Base-by-base conservation (phyloP, 306 rosid genomes). In the Echinosophora koreensis region DNA sequence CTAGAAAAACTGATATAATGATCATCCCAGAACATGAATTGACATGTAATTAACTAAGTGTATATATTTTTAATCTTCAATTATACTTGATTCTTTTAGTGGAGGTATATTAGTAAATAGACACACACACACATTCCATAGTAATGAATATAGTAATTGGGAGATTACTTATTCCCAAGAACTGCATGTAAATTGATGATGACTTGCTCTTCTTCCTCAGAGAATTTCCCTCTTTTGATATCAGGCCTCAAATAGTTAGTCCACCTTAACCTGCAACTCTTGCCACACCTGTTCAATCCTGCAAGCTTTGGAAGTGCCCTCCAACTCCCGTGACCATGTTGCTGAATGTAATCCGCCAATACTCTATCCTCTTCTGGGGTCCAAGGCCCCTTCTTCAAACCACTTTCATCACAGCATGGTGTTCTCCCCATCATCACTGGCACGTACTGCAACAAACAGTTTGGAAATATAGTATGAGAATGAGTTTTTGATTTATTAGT, bases 321-420 rank as follows among this genome's bases (percentile, higher is more conserved):
- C 97, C 97, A 92, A 63, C 93, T 90, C 7, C 93, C 97, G 73
- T 88, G 93, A 4, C 97, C 97, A 11, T 90, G 71, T 79, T 73
- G 84, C 78, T 85, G 30, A 5, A 92, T 82, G 83, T 78, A 60
- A 30, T 82, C 80, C 39, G 78, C 77, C 64, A 85, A 69, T 59
- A 32, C 34, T 41, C 69, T 76, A 44, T 85, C 88, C 73, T 85
- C 88, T 78, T 85, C 88, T 12, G 88, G 70, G 9, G 88, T 85
- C 88, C 88, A 85, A 1, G 88, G 86, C 2, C 88, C 88, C 50
- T 85, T 85, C 88, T 85, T 85, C 73, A 85, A 57, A 8, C 84
- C 86, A 63, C 59, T 78, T 51, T 82, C 84, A 63, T 71, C 81
- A 46, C 63, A 15, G 58, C 66, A 32, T 75, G 75, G 71, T 74